Percentiles rank a stretch among this genome's conserved stretches.
These are phyloP conservation scores for Mycena rebaudengoi DNA, from an alignment of 768 basidiomycete genomes.

Conservation along the genomic window DNA sequence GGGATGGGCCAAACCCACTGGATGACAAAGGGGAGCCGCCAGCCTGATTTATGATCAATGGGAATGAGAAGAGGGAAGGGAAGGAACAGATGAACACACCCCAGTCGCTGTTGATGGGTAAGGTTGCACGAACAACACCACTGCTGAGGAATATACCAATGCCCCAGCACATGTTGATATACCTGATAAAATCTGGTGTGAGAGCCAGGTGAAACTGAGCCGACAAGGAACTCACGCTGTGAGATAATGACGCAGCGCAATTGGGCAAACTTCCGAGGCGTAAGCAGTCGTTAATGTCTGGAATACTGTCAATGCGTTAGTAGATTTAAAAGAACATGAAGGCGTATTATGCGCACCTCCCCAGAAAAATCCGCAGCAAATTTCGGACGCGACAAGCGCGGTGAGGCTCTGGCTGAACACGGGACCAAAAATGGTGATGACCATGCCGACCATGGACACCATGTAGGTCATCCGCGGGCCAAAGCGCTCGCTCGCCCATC, in stretches of 20 bases:
- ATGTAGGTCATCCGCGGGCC: constrained; percentile 30
- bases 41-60: no score
- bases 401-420: constrained; percentile 20
- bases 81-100: no score
- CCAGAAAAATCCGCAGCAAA: constrained; percentile 30
- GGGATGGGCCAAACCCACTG: constrained; percentile 35
- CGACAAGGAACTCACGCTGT: constrained; percentile 16
- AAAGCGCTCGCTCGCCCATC: constrained; percentile 29
- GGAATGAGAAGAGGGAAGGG: no score
- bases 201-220: background rate
- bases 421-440: constrained; percentile 20
- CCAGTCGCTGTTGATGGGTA: constrained; percentile 31
- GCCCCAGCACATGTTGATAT: constrained; percentile 36
- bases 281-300: constrained; percentile 34
- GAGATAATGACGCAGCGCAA: constrained; percentile 30
- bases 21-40: constrained; percentile 33
- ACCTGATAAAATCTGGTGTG: background rate
- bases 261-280: constrained; percentile 34
- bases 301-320: constrained; percentile 23
- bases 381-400: constrained; percentile 18
- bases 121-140: constrained; percentile 30
- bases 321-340: background rate
- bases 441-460: constrained; percentile 27
- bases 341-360: constrained; percentile 13
- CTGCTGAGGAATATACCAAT: constrained; percentile 27